phyloP scores from a whole-genome alignment of 179 eudicot genomes.

The Spergularia azorica region DNA sequence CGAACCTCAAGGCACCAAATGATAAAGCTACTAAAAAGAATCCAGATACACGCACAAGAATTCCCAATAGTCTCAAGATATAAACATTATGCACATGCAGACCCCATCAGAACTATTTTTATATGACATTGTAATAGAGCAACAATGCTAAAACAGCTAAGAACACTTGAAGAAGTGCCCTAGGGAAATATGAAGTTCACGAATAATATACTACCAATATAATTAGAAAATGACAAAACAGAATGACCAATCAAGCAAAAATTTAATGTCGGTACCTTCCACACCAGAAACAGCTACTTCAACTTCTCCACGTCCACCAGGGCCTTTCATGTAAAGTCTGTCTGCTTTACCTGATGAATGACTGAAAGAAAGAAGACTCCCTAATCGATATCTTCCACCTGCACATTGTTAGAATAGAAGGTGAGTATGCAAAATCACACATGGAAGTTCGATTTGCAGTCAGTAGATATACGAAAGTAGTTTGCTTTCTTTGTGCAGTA shows the following conservation, averaged over 20 bases:
- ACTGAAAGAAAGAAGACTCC: slow-evolving; percentile 85
- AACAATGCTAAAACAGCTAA: too few relatives aligned
- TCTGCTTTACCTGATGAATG: slow-evolving; percentile 79
- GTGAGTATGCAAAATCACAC: slow-evolving; percentile 9
- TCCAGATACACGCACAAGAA: too few relatives aligned
- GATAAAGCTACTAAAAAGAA: too few relatives aligned
- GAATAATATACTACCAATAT: neutral
- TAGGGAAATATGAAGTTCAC: neutral
- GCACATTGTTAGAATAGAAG: slow-evolving; percentile 26
- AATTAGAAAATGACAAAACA: neutral
- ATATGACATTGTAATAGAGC: too few relatives aligned
- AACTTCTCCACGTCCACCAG: slow-evolving; percentile 99
- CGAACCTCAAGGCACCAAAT: too few relatives aligned
- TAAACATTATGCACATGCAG: neutral
- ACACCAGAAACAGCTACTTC: slow-evolving; percentile 99
- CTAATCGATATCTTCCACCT: slow-evolving; percentile 86
- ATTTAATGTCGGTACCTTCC: slow-evolving; percentile 50
- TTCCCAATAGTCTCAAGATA: too few relatives aligned
- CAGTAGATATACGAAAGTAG: neutral
- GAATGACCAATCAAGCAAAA: neutral
- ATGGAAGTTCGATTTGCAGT: neutral
- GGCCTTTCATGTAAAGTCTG: slow-evolving; percentile 94
- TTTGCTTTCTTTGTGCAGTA: neutral
- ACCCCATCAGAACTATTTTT: neutral
- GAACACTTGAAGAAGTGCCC: neutral